A percentile compares a stretch with the other conserved stretches of the same genome.
These are phyloP conservation scores for Yarrowia sp. DNA, from an alignment of 805 yeast genomes.

Conservation along the genomic window DNA sequence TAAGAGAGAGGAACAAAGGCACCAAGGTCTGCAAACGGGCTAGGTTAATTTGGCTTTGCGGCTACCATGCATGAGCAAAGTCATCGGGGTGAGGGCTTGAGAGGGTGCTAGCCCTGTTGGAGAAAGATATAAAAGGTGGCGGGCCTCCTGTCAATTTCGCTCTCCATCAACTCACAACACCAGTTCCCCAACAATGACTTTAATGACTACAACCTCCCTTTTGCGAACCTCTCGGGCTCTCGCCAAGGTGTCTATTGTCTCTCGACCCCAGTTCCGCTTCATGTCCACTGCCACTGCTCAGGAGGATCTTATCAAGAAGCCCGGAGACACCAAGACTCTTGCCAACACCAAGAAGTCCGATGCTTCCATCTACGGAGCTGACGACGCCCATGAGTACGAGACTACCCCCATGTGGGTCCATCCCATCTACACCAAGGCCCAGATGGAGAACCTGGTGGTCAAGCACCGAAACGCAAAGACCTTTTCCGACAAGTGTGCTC, in stretches of 20 bases:
- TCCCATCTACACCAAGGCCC: conserved; percentile 42
- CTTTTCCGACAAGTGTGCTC: conserved; percentile 51
- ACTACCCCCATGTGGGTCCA: conserved; percentile 43
- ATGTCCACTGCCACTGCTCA: neutral
- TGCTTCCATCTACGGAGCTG: conserved; percentile 24
- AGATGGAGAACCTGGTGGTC: conserved; percentile 45
- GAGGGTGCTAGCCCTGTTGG: neutral
- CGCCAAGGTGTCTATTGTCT: neutral
- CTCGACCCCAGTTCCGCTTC: conserved; percentile 2
- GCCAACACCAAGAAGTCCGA: neutral
- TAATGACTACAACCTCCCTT: conserved; percentile 10
- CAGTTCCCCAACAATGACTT: neutral
- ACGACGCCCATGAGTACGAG: neutral
- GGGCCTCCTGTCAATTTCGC: neutral
- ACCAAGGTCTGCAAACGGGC: neutral
- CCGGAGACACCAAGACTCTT: neutral
- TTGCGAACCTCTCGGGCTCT: conserved; percentile 11
- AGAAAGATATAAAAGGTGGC: neutral
- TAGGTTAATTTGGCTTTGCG: neutral
- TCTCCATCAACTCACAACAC: neutral
- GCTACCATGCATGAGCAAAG: conserved; percentile 6
- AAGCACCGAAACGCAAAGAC: conserved; percentile 47
- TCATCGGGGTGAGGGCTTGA: neutral
- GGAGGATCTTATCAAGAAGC: neutral
- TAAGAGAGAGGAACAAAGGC: neutral